A percentile compares a stretch with the other conserved stretches of the same genome.
These are phyloP conservation scores for Boletus rubescentipes DNA, from an alignment of 768 basidiomycete genomes.

Conservation along the genomic window DNA sequence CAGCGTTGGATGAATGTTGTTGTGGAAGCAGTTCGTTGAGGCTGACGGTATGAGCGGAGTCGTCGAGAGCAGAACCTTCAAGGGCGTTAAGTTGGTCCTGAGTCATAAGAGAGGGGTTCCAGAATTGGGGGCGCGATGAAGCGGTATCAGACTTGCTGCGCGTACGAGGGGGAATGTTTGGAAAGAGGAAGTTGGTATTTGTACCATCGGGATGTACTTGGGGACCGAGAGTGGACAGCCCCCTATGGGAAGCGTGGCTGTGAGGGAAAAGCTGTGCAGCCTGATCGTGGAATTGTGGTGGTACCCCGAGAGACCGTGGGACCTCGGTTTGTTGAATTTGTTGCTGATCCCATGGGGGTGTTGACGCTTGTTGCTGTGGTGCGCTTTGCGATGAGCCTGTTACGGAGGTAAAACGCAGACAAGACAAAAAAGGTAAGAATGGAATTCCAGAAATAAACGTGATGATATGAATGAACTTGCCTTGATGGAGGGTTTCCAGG, in stretches of 20 bases:
- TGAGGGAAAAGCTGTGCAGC: slow-evolving; percentile 32
- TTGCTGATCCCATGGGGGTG: slow-evolving; percentile 36
- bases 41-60: slow-evolving; percentile 31
- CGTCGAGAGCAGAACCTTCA: slow-evolving; percentile 40
- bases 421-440: slow-evolving; percentile 29
- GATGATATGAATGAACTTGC: slow-evolving; percentile 41
- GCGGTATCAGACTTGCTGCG: slow-evolving; percentile 64
- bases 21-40: slow-evolving; percentile 30
- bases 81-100: slow-evolving; percentile 36
- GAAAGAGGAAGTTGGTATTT: slow-evolving; percentile 40
- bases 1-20: slow-evolving; percentile 26
- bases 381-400: slow-evolving; percentile 33
- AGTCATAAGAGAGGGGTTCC: slow-evolving; percentile 44
- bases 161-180: slow-evolving; percentile 40
- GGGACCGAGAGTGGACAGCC: slow-evolving; percentile 36
- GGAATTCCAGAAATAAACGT: slow-evolving; percentile 32
- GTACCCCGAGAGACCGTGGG: slow-evolving; percentile 29
- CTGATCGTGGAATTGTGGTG: slow-evolving; percentile 28
- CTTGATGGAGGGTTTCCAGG: slow-evolving; percentile 51
- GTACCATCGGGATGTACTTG: slow-evolving; percentile 35
- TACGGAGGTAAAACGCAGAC: slow-evolving; percentile 27
- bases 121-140: slow-evolving; percentile 47
- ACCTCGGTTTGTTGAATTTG: slow-evolving; percentile 37
- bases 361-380: slow-evolving; percentile 34
- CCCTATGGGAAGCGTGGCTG: slow-evolving; percentile 36